Evolutionary conservation across 2,329 filamentous ascomycete genomes (phyloP).

Genomic region (Pestalotiopsis fici): DNA sequence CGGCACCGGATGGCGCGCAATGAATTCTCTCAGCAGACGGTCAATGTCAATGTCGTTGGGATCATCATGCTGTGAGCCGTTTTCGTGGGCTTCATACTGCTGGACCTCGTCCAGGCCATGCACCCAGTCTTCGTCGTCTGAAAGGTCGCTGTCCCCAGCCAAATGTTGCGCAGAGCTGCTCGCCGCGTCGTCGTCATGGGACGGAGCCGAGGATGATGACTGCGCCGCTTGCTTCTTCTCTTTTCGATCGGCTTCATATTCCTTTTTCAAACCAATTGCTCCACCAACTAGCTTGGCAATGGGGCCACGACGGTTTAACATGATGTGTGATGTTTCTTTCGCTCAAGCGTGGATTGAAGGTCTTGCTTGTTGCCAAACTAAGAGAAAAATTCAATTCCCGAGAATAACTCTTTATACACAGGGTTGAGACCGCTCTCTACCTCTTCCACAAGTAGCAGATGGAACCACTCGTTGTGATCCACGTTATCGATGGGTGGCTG

Average conservation of each 20-base stretch:
- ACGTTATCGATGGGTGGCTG: background rate
- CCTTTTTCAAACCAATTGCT: background rate
- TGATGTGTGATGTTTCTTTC: background rate
- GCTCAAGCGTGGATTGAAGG: too few relatives aligned
- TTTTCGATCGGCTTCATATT: conserved; percentile 1
- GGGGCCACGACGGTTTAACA: conserved; percentile 2
- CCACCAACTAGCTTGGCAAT: conserved; percentile 2
- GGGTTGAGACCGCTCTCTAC: too few relatives aligned
- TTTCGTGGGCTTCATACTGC: background rate
- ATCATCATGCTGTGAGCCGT: background rate
- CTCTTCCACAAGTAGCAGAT: background rate
- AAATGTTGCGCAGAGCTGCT: background rate
- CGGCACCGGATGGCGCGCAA: background rate
- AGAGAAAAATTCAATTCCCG: background rate
- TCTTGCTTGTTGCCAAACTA: too few relatives aligned
- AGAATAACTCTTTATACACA: background rate
- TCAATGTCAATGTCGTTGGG: background rate
- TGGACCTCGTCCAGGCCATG: background rate
- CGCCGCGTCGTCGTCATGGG: background rate
- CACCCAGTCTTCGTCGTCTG: background rate
- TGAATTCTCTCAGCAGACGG: conserved; percentile 1
- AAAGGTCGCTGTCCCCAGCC: background rate
- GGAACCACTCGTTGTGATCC: background rate
- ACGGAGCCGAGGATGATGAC: background rate
- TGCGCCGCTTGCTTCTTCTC: background rate